These are phyloP conservation scores for Hippophae rhamnoides DNA, from an alignment of 306 rosid species.

Conservation along the genomic window DNA sequence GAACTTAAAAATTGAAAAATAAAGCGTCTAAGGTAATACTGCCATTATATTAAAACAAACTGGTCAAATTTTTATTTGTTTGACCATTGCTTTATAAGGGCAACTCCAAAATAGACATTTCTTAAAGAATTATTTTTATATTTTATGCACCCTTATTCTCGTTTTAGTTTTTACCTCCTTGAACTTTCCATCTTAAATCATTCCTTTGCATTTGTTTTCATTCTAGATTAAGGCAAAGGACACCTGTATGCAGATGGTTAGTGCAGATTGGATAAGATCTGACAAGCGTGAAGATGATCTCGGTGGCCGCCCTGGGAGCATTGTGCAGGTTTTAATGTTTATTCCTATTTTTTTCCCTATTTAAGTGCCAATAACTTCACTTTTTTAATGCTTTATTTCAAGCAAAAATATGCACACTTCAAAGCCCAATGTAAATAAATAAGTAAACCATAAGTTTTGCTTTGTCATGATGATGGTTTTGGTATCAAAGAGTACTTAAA, in stretches of 20 bases:
- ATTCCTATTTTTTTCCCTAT: background rate
- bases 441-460: background rate
- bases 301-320: constrained; percentile 54
- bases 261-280: constrained; percentile 78
- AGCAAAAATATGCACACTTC: background rate
- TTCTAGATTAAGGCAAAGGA: constrained; percentile 63
- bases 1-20: too few relatives aligned
- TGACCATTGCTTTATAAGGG: too few relatives aligned
- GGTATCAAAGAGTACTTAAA: background rate
- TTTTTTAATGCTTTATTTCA: background rate
- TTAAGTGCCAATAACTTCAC: background rate
- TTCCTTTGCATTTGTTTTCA: background rate
- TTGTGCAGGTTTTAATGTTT: constrained; percentile 50
- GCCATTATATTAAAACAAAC: too few relatives aligned
- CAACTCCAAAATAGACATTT: too few relatives aligned
- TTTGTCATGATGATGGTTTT: background rate
- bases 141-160: background rate
- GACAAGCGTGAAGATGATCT: constrained; percentile 62
- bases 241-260: constrained; percentile 69
- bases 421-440: too few relatives aligned
- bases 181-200: background rate
- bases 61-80: too few relatives aligned
- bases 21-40: too few relatives aligned
- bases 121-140: background rate
- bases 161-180: background rate